phyloP scores from a whole-genome alignment of 2,329 filamentous ascomycete species.

The Gnomoniopsis smithogilvyi region DNA sequence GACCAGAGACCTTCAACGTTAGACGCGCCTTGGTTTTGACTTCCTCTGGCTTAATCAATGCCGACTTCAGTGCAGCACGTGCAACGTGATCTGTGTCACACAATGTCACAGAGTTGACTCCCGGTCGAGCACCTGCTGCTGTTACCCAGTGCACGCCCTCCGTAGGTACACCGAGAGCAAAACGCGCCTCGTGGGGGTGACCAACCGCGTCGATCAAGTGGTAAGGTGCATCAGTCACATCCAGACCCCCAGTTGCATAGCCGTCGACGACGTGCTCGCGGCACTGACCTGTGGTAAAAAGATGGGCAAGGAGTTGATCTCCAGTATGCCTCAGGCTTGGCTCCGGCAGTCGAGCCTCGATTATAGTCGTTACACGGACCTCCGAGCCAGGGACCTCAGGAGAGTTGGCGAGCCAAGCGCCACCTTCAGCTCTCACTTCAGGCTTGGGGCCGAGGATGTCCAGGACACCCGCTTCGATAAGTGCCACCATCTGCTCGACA shows the following conservation, averaged over 20 bases:
- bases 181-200: background rate
- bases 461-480: slow-evolving; percentile 1
- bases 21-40: background rate
- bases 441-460: background rate
- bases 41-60: background rate
- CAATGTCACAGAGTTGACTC: slow-evolving; percentile 3
- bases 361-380: background rate
- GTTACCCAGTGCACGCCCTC: slow-evolving; percentile 7
- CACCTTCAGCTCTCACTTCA: background rate
- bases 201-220: background rate
- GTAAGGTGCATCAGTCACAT: background rate
- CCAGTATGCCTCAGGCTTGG: background rate
- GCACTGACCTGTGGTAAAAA: background rate
- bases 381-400: background rate
- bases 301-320: background rate
- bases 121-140: background rate
- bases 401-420: background rate
- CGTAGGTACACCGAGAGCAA: slow-evolving; percentile 1
- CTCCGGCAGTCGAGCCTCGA: slow-evolving; percentile 2
- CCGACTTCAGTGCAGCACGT: background rate
- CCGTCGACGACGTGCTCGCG: background rate
- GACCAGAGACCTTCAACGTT: background rate
- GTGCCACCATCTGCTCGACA: slow-evolving; percentile 7
- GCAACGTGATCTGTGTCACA: background rate
- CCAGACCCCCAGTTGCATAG: slow-evolving; percentile 2